Percentiles rank a stretch among this genome's conserved stretches.
These are phyloP conservation scores for Pseudonectria foliicola DNA, from an alignment of 2,329 filamentous ascomycete genomes.

Conservation along the genomic window DNA sequence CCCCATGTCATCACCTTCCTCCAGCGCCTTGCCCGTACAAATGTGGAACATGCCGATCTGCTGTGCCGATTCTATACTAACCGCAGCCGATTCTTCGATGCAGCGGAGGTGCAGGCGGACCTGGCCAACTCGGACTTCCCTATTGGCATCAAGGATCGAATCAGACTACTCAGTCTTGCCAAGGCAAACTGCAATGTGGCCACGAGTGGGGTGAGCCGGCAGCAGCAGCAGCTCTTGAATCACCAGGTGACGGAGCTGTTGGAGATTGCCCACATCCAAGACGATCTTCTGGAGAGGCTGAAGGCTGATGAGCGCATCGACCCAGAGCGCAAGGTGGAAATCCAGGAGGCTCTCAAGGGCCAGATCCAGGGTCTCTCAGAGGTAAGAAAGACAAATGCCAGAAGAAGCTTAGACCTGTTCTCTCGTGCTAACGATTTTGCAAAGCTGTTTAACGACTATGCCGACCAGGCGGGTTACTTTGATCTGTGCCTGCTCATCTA, in stretches of 20 bases:
- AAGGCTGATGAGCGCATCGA: conserved; percentile 64
- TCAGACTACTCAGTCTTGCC: conserved; percentile 82
- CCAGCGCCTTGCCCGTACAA: conserved; percentile 63
- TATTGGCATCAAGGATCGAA: conserved; percentile 74
- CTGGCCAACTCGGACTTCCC: conserved; percentile 78
- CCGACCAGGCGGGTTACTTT: conserved; percentile 86
- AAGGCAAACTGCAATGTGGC: conserved; percentile 87
- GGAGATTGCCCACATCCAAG: conserved; percentile 90
- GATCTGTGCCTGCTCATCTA: conserved; percentile 92
- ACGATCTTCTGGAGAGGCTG: conserved; percentile 77
- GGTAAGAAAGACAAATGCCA: conserved; percentile 43
- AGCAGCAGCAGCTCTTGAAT: conserved; percentile 76
- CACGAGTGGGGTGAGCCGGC: conserved; percentile 67
- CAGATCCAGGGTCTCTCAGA: conserved; percentile 68
- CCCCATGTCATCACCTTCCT: conserved; percentile 83
- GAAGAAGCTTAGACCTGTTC: not conserved
- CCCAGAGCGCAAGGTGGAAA: conserved; percentile 53
- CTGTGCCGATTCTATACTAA: conserved; percentile 90
- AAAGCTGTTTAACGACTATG: conserved; percentile 87
- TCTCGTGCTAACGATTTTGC: conserved; percentile 11
- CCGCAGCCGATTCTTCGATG: conserved; percentile 74
- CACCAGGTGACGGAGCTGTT: conserved; percentile 80
- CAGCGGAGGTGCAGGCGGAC: conserved; percentile 76
- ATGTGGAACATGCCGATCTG: conserved; percentile 76
- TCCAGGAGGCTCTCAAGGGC: conserved; percentile 66